phyloP scores from a whole-genome alignment of 1,284 basidiomycete species.

The Cryptococcus hybrid region DNA sequence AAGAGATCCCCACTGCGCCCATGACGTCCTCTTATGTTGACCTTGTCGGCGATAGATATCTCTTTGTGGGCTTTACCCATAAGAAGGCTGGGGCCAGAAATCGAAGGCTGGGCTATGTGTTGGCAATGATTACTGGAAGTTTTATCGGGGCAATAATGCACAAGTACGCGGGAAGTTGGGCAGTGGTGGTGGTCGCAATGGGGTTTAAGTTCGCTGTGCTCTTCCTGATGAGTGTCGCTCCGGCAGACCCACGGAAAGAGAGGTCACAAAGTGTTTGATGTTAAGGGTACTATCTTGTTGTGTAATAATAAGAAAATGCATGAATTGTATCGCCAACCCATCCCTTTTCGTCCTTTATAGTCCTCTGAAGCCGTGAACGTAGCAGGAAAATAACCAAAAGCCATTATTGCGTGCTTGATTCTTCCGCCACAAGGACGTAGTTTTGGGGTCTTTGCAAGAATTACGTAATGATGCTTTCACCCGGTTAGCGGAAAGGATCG shows the following conservation, averaged over 20 bases:
- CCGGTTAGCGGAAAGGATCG: too few species aligned
- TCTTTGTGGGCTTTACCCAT: conserved; percentile 29
- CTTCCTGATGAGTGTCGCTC: conserved; percentile 16
- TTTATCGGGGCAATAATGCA: conserved; percentile 43
- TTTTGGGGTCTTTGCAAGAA: too few species aligned
- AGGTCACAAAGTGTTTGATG: not conserved
- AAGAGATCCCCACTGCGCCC: conserved; percentile 42
- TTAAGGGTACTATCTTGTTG: not conserved
- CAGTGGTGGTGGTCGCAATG: conserved; percentile 34
- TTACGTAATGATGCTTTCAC: too few species aligned
- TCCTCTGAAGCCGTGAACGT: too few species aligned
- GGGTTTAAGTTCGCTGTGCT: conserved; percentile 31
- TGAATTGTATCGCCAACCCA: too few species aligned
- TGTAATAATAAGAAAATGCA: too few species aligned
- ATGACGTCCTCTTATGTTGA: conserved; percentile 48
- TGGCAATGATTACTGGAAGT: conserved; percentile 38
- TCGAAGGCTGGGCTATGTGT: conserved; percentile 34
- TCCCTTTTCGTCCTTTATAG: too few species aligned
- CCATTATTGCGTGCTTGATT: too few species aligned
- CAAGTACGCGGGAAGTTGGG: conserved; percentile 32
- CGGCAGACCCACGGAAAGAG: conserved; percentile 12
- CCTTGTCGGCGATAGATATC: conserved; percentile 41
- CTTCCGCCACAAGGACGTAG: too few species aligned
- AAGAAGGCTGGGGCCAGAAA: conserved; percentile 36
- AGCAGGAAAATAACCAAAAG: too few species aligned